These are phyloP conservation scores for Babesia caballi DNA, from an alignment of 169 alveolate genomes.

Conservation along the genomic window DNA sequence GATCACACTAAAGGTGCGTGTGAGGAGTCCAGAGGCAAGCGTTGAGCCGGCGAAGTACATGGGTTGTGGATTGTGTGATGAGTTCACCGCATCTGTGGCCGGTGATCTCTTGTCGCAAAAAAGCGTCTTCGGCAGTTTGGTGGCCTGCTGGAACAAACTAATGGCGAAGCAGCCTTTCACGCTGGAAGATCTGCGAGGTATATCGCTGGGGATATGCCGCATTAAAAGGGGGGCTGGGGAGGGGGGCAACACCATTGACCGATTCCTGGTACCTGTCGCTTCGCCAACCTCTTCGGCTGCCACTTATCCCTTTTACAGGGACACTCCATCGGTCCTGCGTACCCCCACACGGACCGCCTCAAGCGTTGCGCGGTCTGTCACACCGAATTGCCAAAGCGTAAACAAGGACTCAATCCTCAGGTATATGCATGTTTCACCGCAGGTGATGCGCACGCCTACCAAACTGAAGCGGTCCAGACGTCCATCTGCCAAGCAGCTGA, in stretches of 20 bases:
- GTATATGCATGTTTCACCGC: neutral
- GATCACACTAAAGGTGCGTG: conserved; percentile 16
- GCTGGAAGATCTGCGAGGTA: conserved; percentile 25
- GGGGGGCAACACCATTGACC: conserved; percentile 12
- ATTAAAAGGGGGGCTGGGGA: neutral
- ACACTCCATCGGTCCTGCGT: neutral
- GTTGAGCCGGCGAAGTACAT: conserved; percentile 30
- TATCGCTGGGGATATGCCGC: conserved; percentile 1
- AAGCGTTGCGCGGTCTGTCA: neutral
- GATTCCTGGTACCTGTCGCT: conserved; percentile 3
- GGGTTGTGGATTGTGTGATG: conserved; percentile 43
- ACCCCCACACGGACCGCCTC: neutral
- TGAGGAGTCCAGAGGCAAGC: conserved; percentile 31
- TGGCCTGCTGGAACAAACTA: conserved; percentile 6
- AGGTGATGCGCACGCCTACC: neutral
- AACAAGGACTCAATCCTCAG: neutral
- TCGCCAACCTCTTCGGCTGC: neutral
- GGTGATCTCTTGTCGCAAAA: conserved; percentile 25
- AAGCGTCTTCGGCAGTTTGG: conserved; percentile 8
- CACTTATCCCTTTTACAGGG: neutral
- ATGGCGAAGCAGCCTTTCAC: neutral
- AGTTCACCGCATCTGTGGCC: conserved; percentile 17
- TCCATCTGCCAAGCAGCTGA: neutral
- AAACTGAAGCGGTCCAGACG: neutral
- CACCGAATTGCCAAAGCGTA: neutral